phyloP scores from a whole-genome alignment of 495 filamentous ascomycete genomes.

The Trichoderma orchidacearum region DNA sequence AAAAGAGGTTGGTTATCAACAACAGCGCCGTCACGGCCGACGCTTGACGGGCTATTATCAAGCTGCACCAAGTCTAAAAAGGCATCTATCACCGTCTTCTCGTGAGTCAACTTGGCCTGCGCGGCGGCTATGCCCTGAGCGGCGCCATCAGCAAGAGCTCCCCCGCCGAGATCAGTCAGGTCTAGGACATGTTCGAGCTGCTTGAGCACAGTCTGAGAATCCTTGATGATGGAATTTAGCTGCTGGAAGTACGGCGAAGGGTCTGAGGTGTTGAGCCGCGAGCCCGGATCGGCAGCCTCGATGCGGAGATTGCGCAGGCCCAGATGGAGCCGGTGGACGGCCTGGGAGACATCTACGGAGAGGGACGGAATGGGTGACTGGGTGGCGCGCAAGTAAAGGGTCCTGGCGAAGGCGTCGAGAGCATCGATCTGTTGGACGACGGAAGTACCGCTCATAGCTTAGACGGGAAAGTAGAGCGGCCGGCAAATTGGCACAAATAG shows the following conservation, averaged over 20 bases:
- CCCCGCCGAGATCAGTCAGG: conserved; percentile 13
- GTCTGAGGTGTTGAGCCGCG: conserved; percentile 24
- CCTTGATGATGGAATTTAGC: conserved; percentile 30
- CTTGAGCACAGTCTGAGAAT: conserved; percentile 32
- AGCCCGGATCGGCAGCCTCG: conserved; percentile 34
- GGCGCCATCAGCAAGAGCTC: background rate
- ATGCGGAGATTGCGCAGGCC: conserved; percentile 33
- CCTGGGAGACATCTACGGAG: conserved; percentile 11
- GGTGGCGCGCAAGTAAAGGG: conserved; percentile 22
- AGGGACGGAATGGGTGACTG: conserved; percentile 21
- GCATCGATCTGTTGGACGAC: conserved; percentile 21
- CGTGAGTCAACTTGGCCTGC: conserved; percentile 19
- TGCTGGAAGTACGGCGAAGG: conserved; percentile 22
- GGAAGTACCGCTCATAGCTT: conserved; percentile 4
- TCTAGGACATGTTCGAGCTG: conserved; percentile 32
- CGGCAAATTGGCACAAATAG: too few species aligned
- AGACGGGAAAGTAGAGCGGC: conserved; percentile 3
- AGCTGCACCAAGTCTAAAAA: conserved; percentile 34
- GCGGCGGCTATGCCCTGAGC: conserved; percentile 15
- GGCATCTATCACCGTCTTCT: conserved; percentile 26
- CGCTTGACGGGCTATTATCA: conserved; percentile 15
- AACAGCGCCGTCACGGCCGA: conserved; percentile 3
- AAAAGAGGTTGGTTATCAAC: conserved; percentile 14
- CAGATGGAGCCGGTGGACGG: conserved; percentile 29
- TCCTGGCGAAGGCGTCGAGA: conserved; percentile 25